A percentile compares a stretch with the other conserved stretches of the same genome.
Conservation (phyloP, 768 basidiomycete species). For the Podaxis sp. region DNA sequence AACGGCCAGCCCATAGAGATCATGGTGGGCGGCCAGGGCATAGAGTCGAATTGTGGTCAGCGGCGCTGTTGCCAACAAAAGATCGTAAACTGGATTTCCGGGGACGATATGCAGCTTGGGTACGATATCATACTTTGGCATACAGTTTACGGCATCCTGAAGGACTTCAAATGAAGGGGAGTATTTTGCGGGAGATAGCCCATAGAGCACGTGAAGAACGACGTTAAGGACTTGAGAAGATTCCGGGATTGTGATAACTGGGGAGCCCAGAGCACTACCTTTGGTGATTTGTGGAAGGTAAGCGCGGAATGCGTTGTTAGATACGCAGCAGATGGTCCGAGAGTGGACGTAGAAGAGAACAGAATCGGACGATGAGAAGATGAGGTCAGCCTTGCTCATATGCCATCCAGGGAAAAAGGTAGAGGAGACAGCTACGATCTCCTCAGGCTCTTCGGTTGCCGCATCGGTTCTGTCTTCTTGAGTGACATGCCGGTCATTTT, state of each 20-base stretch:
- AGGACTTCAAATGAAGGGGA: constrained; percentile 48
- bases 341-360: constrained; percentile 65
- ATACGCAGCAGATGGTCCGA: constrained; percentile 40
- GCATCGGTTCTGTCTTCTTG: too few relatives aligned
- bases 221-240: constrained; percentile 47
- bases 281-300: too few relatives aligned
- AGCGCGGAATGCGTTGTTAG: constrained; percentile 42
- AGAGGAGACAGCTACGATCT: constrained; percentile 24
- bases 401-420: constrained; percentile 26
- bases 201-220: constrained; percentile 52
- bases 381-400: constrained; percentile 22
- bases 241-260: constrained; percentile 42
- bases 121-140: constrained; percentile 22
- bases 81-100: constrained; percentile 22
- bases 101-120: constrained; percentile 23
- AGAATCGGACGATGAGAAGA: constrained; percentile 55
- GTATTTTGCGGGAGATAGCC: constrained; percentile 48
- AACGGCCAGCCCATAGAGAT: constrained; percentile 36
- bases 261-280: background rate
- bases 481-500: too few relatives aligned
- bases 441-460: too few relatives aligned
- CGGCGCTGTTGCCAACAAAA: constrained; percentile 22
- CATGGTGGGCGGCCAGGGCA: constrained; percentile 29
- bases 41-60: constrained; percentile 35
- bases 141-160: constrained; percentile 36